A percentile compares a stretch with the other conserved stretches of the same genome.
Conservation (phyloP, 306 rosid genomes). For the Cicer arietinum region DNA sequence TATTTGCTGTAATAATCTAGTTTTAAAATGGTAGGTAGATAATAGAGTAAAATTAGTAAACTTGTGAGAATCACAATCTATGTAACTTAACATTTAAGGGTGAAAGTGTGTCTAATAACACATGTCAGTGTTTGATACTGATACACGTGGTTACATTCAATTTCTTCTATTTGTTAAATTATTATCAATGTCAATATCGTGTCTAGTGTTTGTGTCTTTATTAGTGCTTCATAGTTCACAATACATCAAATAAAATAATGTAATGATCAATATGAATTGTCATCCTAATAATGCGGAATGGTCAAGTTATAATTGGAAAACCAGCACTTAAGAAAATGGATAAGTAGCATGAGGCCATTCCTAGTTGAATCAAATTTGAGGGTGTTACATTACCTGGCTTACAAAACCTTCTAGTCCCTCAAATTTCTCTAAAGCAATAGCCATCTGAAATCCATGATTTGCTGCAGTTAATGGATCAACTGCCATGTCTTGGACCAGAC, state of each 20-base stretch:
- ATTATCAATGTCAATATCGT: no score
- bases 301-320: neutral
- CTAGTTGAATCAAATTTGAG: conserved; percentile 1
- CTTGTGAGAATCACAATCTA: no score
- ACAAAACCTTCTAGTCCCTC: conserved; percentile 78
- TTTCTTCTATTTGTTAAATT: no score
- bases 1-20: neutral
- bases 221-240: neutral
- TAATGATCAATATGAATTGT: neutral
- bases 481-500: conserved; percentile 60
- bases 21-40: no score
- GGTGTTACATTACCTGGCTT: conserved; percentile 65
- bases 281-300: neutral
- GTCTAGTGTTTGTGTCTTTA: no score
- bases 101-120: no score
- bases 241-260: neutral
- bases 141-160: no score
- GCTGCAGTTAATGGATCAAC: conserved; percentile 50
- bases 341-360: neutral
- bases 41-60: no score
- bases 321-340: neutral
- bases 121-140: no score
- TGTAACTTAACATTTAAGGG: no score
- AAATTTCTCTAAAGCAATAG: conserved; percentile 61
- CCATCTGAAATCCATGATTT: conserved; percentile 62